These are phyloP conservation scores for Hypoxylon sp. DNA, from an alignment of 2,329 filamentous ascomycete species.

Conservation along the genomic window DNA sequence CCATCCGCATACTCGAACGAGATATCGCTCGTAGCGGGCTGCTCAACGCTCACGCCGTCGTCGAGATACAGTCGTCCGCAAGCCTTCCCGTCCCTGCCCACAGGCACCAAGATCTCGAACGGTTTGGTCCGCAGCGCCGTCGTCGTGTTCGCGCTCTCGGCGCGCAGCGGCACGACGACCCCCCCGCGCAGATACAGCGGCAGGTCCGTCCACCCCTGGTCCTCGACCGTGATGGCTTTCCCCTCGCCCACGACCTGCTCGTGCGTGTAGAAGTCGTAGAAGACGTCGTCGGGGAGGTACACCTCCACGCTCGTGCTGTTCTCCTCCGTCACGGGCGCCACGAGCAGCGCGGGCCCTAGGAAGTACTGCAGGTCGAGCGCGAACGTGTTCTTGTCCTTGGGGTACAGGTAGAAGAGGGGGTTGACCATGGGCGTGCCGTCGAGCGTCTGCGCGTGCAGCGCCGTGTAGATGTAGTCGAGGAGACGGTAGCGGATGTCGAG, in stretches of 20 bases:
- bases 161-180: constrained; percentile 71
- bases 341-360: constrained; percentile 59
- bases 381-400: constrained; percentile 57
- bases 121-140: constrained; percentile 71
- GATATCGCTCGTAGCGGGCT: constrained; percentile 67
- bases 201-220: constrained; percentile 63
- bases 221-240: constrained; percentile 53
- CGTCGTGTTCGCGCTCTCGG: constrained; percentile 71
- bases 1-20: constrained; percentile 69
- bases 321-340: constrained; percentile 61
- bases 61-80: constrained; percentile 79
- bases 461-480: constrained; percentile 81
- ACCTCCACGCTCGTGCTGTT: constrained; percentile 58
- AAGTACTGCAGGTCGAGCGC: constrained; percentile 62
- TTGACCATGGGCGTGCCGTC: constrained; percentile 74
- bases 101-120: constrained; percentile 79
- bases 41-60: constrained; percentile 77
- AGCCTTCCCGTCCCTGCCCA: constrained; percentile 72
- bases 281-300: constrained; percentile 62
- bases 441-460: constrained; percentile 69
- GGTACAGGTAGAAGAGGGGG: constrained; percentile 78
- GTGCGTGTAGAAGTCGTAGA: constrained; percentile 66
- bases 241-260: constrained; percentile 58
- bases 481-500: constrained; percentile 78
- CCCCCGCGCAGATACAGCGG: constrained; percentile 77